Evolutionary conservation across 108 stramenopile genomes (phyloP), one percentile per base, ranked within the genome.

Genomic region (Skeletonema marinoi): DNA sequence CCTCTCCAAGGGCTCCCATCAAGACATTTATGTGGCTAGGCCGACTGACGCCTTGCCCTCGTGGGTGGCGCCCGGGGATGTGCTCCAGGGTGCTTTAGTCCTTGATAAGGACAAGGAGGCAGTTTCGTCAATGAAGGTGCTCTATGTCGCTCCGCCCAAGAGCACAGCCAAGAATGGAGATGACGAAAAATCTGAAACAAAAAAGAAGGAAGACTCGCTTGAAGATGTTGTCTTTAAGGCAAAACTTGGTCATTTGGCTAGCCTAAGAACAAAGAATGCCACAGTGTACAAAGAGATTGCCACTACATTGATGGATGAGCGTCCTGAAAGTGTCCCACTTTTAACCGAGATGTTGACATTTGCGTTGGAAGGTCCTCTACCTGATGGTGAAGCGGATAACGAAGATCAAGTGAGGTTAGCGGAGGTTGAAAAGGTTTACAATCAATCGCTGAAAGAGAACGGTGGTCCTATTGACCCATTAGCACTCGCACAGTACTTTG

Each of bases 61-160:
- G 13, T 81, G 78, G 79, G 71, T 73, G n/a, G 66, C 61, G 42
- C 56, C 69, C 31, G 84, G 84, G 19, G 84, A 85, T 63, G 70
- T 77, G 38, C 33, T 85, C 29, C 42, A 68, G 13, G 84, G 84
- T 32, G 48, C 58, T 35, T 32, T 85, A 17, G 32, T 35, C 0
- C 56, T 85, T 13, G 80, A 85, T 60, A 75, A 76, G 73, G 60
- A 58, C 32, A 68, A 64, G n/a, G 68, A 35, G n/a, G n/a, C 30
- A 19, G 73, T 68, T 29, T 60, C 77, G 13, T 63, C 68, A 4
- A 78, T 83, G 72, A 21, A 46, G 42, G 32, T 79, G n/a, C 29
- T 66, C 11, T 79, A 74, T 16, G 29, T 54, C 14, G 41, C 66
- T 19, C 78, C 83, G 17, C 70, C 69, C n/a, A 70, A 77, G 19